Evolutionary conservation across 2,329 filamentous ascomycete species (phyloP).

Genomic region (Phoma sp.): DNA sequence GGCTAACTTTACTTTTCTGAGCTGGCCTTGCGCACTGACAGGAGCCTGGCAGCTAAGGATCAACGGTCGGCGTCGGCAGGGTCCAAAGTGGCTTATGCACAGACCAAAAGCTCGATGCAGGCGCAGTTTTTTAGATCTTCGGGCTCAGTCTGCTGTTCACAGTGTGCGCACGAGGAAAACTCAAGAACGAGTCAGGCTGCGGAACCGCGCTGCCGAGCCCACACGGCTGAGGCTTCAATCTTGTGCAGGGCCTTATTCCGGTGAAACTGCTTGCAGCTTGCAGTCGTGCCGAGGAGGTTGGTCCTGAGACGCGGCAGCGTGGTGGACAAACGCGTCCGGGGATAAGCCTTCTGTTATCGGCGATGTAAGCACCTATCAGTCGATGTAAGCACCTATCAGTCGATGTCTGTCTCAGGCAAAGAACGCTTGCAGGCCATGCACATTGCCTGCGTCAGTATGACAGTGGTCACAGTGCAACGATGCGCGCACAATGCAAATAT

Average conservation of each 20-base stretch:
- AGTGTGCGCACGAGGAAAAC: background rate
- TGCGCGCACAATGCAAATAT: constrained; percentile 1
- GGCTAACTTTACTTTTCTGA: background rate
- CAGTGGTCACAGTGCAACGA: background rate
- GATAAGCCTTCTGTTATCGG: background rate
- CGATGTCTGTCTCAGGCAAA: background rate
- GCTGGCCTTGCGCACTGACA: background rate
- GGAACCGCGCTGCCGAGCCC: background rate
- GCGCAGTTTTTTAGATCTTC: constrained; percentile 8
- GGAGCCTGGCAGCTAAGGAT: background rate
- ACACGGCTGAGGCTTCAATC: constrained; percentile 4
- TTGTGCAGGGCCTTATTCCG: constrained; percentile 4
- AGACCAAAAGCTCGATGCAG: constrained; percentile 10
- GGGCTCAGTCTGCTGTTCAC: background rate
- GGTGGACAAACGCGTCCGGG: background rate
- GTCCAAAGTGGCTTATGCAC: constrained; percentile 12
- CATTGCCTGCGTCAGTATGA: background rate
- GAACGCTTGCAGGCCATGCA: background rate
- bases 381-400: background rate
- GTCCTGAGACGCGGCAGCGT: background rate
- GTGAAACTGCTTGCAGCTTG: constrained; percentile 4
- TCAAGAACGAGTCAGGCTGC: background rate
- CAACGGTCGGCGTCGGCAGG: constrained; percentile 11
- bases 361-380: background rate
- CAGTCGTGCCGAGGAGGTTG: background rate